A percentile compares a stretch with the other conserved stretches of the same genome.
Evolutionary conservation across 2,329 filamentous ascomycete species (phyloP).

Genomic region (Aspergillus proliferans): DNA sequence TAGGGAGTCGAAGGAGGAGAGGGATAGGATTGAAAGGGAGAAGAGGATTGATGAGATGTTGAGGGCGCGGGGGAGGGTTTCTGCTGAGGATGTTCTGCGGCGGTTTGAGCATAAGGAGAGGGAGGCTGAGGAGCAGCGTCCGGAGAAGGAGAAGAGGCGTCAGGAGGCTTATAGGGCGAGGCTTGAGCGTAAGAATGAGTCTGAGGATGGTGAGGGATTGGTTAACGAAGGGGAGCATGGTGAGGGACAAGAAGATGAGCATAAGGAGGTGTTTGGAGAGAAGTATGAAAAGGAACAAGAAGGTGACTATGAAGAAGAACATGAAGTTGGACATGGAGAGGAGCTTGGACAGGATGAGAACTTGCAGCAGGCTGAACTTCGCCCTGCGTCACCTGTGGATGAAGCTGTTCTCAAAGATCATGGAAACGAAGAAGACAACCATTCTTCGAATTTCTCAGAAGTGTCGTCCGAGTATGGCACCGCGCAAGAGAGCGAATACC

Average conservation of each 20-base stretch:
- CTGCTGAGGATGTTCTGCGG: conserved; percentile 4
- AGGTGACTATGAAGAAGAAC: conserved; percentile 4
- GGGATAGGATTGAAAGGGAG: conserved; percentile 8
- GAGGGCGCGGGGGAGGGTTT: background rate
- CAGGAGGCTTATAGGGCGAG: conserved; percentile 9
- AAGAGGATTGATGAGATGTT: conserved; percentile 2
- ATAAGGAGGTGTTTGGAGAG: conserved; percentile 3
- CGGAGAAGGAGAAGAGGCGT: conserved; percentile 4
- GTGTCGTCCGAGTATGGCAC: background rate
- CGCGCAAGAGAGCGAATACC: background rate
- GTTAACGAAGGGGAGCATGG: background rate
- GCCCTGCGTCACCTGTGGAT: background rate
- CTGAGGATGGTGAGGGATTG: background rate
- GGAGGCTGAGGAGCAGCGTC: conserved; percentile 4
- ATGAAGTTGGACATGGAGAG: conserved; percentile 5
- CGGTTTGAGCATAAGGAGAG: conserved; percentile 3
- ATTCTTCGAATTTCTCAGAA: background rate
- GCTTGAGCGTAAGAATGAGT: conserved; percentile 9
- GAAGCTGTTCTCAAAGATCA: background rate
- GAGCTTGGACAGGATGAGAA: background rate
- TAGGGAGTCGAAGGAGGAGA: conserved; percentile 15
- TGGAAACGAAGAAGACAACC: background rate
- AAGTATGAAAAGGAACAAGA: conserved; percentile 4
- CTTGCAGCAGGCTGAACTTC: background rate
- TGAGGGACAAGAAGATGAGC: conserved; percentile 2